Evolutionary conservation across 208 protist species (phyloP), one percentile per base, ranked within the genome.

Genomic region (Trichomonas tenax): DNA sequence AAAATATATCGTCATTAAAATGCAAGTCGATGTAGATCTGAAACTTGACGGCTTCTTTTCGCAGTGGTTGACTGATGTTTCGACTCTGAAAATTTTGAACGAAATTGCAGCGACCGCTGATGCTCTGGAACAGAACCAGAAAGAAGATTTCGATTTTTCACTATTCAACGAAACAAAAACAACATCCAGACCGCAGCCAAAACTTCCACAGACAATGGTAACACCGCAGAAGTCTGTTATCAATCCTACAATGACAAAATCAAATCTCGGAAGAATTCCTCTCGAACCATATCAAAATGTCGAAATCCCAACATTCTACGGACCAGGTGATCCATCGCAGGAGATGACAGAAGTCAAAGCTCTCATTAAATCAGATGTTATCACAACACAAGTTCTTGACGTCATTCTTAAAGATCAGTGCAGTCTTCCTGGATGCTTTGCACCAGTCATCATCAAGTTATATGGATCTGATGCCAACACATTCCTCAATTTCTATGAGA

Each of bases 391-490:
- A 51, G 26, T 48, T 40, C 40, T 93, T 93, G 17, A n/a, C 9
- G 1, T 51, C 8, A 34, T 93, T 8, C 44, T 93, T 34, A 17
- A 48, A 51, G 45, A n/a, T 11, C 34, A 44, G 6, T 93, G 86
- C 44, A 93, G 86, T 17, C 44, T 93, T 34, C 86, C 86, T 58
- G n/a, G 45, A 51, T 93, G 86, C 86, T 93, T 93, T 38, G 86
- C 86, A 34, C 21, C 86, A 40, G 6, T 93, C 10, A 48, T 93
- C 6, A 14, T 51, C 26, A 48, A 93, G 45, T 48, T 38, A 17
- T 23, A 51, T 38, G 14, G 41, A 3, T 48, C 44, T 49, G 17
- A 34, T 31, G 86, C 17, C 21, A 15, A n/a, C n/a, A 93, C 48
- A 51, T 93, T 93, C 86, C 8, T n/a, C 6, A 41, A n/a, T 48